Evolutionary conservation across 768 basidiomycete species (phyloP), one percentile per base, ranked within the genome.

Genomic region (Tulasnella calospora): DNA sequence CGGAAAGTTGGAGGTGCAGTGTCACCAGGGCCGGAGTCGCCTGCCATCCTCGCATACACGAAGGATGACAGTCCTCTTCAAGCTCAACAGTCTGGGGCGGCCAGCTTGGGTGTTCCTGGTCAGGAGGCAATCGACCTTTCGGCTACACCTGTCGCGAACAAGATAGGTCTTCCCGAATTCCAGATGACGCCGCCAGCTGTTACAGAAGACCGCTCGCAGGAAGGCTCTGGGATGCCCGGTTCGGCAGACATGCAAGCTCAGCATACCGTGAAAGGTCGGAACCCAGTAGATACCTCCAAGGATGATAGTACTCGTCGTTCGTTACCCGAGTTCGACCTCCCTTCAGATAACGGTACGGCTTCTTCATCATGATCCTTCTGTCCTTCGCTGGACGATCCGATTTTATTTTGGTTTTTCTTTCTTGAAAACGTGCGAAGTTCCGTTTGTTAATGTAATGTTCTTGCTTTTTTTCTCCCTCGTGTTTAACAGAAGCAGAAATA

Each of bases 31-130:
- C 77, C 44, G n/a, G 33, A 71, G 44, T 71, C 70, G 30, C 77
- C 77, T 33, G 77, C 69, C 27, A 44, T 75, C 55, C 55, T 75
- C 46, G 74, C 74, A 21, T 75, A 75, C 36, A 47, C 74, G 15
- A 38, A 30, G 15, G 74, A 55, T 21, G 55, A 51, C 9, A 30
- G 8, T 55, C 23, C 74, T n/a, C 35, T 38, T 27, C 38, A 55
- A 8, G 74, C 55, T 47, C 41, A 46, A 21, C 71, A 72, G 23
- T 40, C 71, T 7, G 38, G 38, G 36, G 1, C 36, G 30, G 3
- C 38, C 23, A 40, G 1, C 38, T 41, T 78, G 40, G n/a, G n/a
- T n/a, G 41, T 78, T 33, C 77, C 77, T 12, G 55, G 47, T 5
- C 51, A 67, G 36, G 77, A 73, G 1, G 38, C 41, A 7, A 69